Conservation (phyloP, 2,329 filamentous ascomycete species). For the Paracorniculantispora psalliotae region DNA sequence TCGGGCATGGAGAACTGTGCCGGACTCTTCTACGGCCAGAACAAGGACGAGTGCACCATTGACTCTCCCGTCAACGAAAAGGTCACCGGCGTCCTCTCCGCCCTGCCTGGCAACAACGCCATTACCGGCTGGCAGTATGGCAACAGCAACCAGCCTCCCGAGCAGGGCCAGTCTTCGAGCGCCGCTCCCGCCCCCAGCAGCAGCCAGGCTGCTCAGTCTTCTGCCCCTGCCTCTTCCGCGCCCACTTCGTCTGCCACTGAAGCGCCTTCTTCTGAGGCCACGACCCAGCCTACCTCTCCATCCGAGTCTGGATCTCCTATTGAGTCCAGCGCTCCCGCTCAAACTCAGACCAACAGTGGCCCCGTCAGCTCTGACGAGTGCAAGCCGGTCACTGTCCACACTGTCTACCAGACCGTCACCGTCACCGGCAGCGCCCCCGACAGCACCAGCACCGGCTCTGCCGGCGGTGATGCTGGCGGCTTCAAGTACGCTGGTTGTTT, state of each 20-base stretch:
- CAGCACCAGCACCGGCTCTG: slow-evolving; percentile 14
- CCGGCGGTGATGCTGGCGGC: slow-evolving; percentile 17
- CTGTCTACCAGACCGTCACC: slow-evolving; percentile 42
- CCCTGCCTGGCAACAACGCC: slow-evolving; percentile 52
- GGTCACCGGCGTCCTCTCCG: slow-evolving; percentile 37
- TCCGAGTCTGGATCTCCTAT: not conserved
- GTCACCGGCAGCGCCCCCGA: slow-evolving; percentile 30
- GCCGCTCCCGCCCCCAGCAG: not conserved
- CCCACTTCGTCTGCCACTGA: not conserved
- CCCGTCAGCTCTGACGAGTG: slow-evolving; percentile 16
- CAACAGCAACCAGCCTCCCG: not conserved
- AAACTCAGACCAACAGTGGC: not conserved
- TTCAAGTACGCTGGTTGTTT: slow-evolving; percentile 42
- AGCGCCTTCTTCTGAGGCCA: not conserved
- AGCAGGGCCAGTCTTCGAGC: not conserved
- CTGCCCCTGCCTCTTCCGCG: not conserved
- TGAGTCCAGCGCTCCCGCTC: not conserved
- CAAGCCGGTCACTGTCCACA: slow-evolving; percentile 28
- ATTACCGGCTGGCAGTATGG: slow-evolving; percentile 49
- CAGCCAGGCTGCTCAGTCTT: not conserved
- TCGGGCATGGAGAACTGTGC: slow-evolving; percentile 59
- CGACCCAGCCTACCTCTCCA: slow-evolving; percentile 1
- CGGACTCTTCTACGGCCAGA: slow-evolving; percentile 49
- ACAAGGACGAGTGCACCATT: slow-evolving; percentile 48
- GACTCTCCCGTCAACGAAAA: slow-evolving; percentile 41